These are phyloP conservation scores for Mycothermus thermophilus DNA, from an alignment of 495 filamentous ascomycete species.

Conservation along the genomic window DNA sequence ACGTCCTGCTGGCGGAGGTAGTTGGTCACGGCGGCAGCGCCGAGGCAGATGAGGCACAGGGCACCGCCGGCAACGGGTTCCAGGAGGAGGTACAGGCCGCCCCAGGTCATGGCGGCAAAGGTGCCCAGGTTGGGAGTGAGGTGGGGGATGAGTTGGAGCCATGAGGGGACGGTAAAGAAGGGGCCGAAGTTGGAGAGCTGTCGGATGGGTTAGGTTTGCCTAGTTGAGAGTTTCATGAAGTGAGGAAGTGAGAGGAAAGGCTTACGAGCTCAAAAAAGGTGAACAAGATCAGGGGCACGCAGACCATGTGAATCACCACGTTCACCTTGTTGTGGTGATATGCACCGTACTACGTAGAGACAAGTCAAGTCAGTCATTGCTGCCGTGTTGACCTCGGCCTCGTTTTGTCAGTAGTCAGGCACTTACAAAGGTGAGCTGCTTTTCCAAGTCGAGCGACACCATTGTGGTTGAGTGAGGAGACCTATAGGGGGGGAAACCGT, in stretches of 20 bases:
- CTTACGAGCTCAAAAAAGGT: constrained; percentile 66
- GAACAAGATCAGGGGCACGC: constrained; percentile 73
- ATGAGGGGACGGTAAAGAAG: constrained; percentile 55
- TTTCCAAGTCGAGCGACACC: constrained; percentile 68
- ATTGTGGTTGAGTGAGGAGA: no score
- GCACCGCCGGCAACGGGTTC: constrained; percentile 79
- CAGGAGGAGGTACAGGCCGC: constrained; percentile 74
- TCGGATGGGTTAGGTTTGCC: constrained; percentile 3
- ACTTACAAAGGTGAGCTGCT: constrained; percentile 65
- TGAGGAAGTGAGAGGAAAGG: no score
- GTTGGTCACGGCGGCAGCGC: constrained; percentile 57
- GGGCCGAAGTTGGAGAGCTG: constrained; percentile 67
- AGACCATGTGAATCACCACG: constrained; percentile 76
- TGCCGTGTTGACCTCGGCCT: not conserved
- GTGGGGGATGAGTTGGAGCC: constrained; percentile 55
- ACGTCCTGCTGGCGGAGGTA: constrained; percentile 56
- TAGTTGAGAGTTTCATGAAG: no score
- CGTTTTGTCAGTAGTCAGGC: not conserved
- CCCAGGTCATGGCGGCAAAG: constrained; percentile 53
- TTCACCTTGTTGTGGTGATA: constrained; percentile 90
- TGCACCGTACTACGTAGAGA: constrained; percentile 61
- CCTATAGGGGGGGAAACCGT: no score
- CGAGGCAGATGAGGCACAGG: constrained; percentile 59
- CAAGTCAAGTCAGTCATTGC: constrained; percentile 7
- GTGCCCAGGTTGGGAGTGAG: constrained; percentile 74